These are phyloP conservation scores for Stagonosporopsis tanaceti DNA, from an alignment of 2,329 filamentous ascomycete genomes.

Conservation along the genomic window DNA sequence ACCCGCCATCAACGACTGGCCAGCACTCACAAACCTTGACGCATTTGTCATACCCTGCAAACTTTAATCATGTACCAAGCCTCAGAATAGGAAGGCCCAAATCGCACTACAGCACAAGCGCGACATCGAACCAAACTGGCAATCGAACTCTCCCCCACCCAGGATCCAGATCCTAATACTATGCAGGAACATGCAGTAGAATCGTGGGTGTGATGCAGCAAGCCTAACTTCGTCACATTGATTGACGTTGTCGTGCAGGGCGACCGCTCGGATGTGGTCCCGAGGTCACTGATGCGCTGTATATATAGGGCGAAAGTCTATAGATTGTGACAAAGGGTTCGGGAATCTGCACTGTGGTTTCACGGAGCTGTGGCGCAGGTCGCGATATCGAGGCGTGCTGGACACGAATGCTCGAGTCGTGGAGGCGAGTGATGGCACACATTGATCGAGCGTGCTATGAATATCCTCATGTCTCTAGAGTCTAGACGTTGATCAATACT, in stretches of 20 bases:
- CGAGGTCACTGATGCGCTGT: conserved; percentile 1
- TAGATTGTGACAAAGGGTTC: not conserved
- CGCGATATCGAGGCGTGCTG: not conserved
- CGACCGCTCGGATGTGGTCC: not conserved
- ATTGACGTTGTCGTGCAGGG: not conserved
- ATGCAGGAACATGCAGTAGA: conserved; percentile 4
- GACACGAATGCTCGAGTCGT: not conserved
- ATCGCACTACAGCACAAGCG: conserved; percentile 17
- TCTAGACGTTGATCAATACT: not conserved
- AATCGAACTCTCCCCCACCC: conserved; percentile 10
- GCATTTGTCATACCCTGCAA: conserved; percentile 17
- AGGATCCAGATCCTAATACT: not conserved
- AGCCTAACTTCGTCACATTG: conserved; percentile 13
- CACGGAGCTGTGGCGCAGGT: conserved; percentile 3
- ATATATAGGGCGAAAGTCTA: conserved; percentile 4
- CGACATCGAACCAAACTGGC: conserved; percentile 12
- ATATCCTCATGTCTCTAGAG: not conserved
- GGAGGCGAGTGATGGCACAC: not conserved
- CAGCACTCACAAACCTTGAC: conserved; percentile 1
- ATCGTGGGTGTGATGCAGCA: conserved; percentile 6
- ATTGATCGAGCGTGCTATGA: not conserved
- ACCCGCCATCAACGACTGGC: conserved; percentile 5
- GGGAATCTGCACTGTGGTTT: not conserved
- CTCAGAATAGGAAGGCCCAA: conserved; percentile 8
- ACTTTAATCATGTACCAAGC: conserved; percentile 14